Percentiles rank a stretch among this genome's conserved stretches.
These are phyloP conservation scores for Podospora pseudocomata DNA, from an alignment of 495 filamentous ascomycete species.

Conservation along the genomic window DNA sequence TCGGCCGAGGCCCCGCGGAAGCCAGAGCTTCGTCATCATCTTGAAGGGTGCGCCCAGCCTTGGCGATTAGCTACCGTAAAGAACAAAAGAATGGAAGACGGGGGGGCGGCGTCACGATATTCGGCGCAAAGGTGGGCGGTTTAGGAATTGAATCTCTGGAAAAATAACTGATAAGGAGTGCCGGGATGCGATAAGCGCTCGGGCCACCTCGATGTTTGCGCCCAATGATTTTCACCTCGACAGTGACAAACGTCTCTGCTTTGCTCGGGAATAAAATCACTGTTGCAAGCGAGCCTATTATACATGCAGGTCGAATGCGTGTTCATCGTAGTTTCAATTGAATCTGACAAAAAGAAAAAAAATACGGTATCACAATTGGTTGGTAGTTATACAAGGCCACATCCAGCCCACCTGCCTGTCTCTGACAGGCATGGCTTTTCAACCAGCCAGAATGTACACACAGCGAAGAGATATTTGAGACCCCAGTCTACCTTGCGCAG, in stretches of 20 bases:
- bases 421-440: background rate
- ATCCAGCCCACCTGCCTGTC: background rate
- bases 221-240: background rate
- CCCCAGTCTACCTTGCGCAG: slow-evolving; percentile 31
- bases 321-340: background rate
- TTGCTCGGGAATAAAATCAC: too few species aligned
- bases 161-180: slow-evolving; percentile 9
- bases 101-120: background rate
- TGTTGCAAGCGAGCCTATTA: too few species aligned
- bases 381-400: slow-evolving; percentile 6
- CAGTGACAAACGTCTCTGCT: background rate
- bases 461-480: background rate
- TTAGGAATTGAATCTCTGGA: background rate
- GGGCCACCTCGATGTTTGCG: background rate
- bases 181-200: background rate
- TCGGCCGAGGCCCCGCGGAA: slow-evolving; percentile 33
- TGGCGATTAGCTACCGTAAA: background rate
- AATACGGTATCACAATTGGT: slow-evolving; percentile 5
- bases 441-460: background rate
- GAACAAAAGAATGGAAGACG: background rate
- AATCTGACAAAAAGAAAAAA: slow-evolving; percentile 3
- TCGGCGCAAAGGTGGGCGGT: background rate
- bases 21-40: slow-evolving; percentile 37
- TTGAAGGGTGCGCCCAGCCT: slow-evolving; percentile 5
- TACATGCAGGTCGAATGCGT: background rate